phyloP scores from a whole-genome alignment of 805 yeast species.

The Candida insectorum region DNA sequence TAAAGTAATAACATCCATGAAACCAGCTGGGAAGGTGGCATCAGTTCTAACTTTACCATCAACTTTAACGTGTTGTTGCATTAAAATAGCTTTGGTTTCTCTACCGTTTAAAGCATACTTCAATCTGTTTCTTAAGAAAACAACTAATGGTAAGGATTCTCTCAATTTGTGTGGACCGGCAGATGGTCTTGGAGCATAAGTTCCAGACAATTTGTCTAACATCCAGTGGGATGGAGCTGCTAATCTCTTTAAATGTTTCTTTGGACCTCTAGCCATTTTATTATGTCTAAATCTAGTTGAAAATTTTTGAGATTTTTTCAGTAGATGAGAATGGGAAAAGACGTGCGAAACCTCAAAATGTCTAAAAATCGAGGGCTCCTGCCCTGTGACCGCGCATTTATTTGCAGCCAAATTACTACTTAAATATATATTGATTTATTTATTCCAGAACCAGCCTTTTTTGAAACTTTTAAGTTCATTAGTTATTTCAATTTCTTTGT shows the following conservation, averaged over 20 bases:
- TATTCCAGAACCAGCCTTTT: constrained; percentile 14
- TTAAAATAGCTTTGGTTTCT: constrained; percentile 96
- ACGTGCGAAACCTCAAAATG: neutral
- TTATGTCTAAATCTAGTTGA: neutral
- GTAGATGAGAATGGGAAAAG: neutral
- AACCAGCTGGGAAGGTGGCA: constrained; percentile 98
- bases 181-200: constrained; percentile 99
- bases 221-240: constrained; percentile 99
- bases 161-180: constrained; percentile 99
- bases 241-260: constrained; percentile 98
- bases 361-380: too few relatives aligned
- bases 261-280: constrained; percentile 58
- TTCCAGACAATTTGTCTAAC: constrained; percentile 99
- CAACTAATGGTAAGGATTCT: constrained; percentile 95
- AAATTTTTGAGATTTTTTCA: constrained; percentile 1
- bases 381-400: too few relatives aligned
- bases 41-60: constrained; percentile 99
- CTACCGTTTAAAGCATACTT: constrained; percentile 99
- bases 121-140: constrained; percentile 96
- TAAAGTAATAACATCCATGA: constrained; percentile 97
- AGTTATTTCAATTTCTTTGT: constrained; percentile 9
- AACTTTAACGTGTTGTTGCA: constrained; percentile 98
- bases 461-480: constrained; percentile 9
- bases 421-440: too few relatives aligned
- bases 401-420: too few relatives aligned